These are phyloP conservation scores for Solanum stenotomum DNA, from an alignment of 257 asterid genomes.

Conservation along the genomic window DNA sequence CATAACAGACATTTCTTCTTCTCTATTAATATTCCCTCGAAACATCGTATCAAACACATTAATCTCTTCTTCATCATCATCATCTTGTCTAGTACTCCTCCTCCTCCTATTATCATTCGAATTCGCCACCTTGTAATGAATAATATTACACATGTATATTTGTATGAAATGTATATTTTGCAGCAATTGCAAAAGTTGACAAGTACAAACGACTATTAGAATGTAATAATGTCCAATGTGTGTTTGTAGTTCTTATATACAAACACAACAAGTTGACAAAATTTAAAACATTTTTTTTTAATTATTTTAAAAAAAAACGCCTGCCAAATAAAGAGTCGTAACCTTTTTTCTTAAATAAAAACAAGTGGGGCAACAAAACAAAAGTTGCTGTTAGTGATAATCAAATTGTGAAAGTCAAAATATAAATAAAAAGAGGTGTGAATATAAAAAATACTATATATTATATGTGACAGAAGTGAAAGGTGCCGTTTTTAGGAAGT, in stretches of 20 bases:
- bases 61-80: neutral
- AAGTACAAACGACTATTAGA: neutral
- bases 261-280: neutral
- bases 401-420: neutral
- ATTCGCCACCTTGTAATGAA: slow-evolving; percentile 20
- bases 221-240: neutral
- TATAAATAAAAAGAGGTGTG: neutral
- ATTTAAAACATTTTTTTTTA: neutral
- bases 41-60: slow-evolving; percentile 12
- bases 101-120: neutral
- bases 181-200: neutral
- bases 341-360: no score
- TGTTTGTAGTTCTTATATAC: neutral
- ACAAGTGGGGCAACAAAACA: neutral
- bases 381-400: neutral
- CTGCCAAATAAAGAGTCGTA: slow-evolving; percentile 1
- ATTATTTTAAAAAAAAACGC: neutral
- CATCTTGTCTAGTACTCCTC: neutral
- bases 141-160: slow-evolving; percentile 8
- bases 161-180: neutral
- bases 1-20: slow-evolving; percentile 67
- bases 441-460: neutral
- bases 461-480: neutral
- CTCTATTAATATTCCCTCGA: slow-evolving; percentile 23
- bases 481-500: neutral